Evolutionary conservation across 225 moss, liverwort and hornwort genomes (phyloP), one percentile per base, ranked within the genome.

Genomic region (Takakia lepidozioides): DNA sequence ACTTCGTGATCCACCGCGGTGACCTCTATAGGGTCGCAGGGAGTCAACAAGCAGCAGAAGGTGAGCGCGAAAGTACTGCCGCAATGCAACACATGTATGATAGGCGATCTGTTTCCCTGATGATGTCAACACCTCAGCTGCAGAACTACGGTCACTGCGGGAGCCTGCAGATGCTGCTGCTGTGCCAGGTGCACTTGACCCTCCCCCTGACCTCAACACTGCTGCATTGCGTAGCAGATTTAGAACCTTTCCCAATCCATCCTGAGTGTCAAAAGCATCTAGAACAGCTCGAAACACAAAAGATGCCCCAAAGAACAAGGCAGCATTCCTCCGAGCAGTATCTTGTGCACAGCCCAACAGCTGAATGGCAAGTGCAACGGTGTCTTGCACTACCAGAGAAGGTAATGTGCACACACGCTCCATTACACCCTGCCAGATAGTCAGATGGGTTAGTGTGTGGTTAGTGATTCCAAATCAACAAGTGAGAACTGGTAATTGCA

Each of bases 371-470:
- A 98, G 83, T 43, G 66, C 69, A 29, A 91, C 98, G 55, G 91
- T 78, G 43, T 98, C 98, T 58, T 98, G 80, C 45, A 98, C 80
- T 44, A 83, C 63, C 16, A 85, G 62, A 55, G 78, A 51, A 37
- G 98, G 98, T 56, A 98, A 61, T 22, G 98, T 74, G 57, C 98
- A 98, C 29, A 98, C 98, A 55, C 98, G 85, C 64, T 98, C 98
- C 98, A 98, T 98, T 43, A 98, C 91, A 62, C 91, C 91, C 98
- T 98, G 87, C 34, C 18, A 74, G n/a, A n/a, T n/a, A n/a, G n/a
- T n/a, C n/a, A n/a, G n/a, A n/a, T n/a, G n/a, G n/a, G n/a, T n/a
- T n/a, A n/a, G n/a, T n/a, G n/a, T n/a, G n/a, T n/a, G n/a, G n/a
- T n/a, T n/a, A n/a, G n/a, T n/a, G n/a, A n/a, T n/a, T n/a, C n/a